A percentile compares a stretch with the other conserved stretches of the same genome.
Evolutionary conservation across 768 basidiomycete genomes (phyloP).

Genomic region (Amylocystis lapponica): DNA sequence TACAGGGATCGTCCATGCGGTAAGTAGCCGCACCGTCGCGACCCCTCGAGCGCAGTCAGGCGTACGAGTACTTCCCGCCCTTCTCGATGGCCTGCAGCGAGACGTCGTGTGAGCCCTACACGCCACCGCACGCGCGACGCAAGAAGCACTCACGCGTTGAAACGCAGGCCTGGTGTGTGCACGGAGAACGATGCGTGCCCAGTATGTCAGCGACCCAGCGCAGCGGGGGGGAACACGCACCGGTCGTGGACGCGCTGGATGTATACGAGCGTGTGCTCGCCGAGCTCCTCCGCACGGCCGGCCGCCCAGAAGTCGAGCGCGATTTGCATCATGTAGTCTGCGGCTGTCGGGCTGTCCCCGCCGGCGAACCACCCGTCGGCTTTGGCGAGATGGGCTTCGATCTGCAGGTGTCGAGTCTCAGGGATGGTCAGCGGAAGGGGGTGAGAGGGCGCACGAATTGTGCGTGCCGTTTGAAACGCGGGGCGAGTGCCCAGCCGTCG

Average conservation of each 20-base stretch:
- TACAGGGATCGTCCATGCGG: too few species aligned
- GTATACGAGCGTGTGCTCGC: conserved; percentile 32
- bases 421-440: not conserved
- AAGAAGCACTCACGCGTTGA: conserved; percentile 9
- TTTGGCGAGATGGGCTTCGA: conserved; percentile 33
- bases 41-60: not conserved
- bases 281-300: conserved; percentile 16
- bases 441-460: conserved; percentile 16
- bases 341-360: conserved; percentile 33
- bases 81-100: conserved; percentile 17
- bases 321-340: conserved; percentile 43
- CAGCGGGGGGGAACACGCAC: conserved; percentile 16
- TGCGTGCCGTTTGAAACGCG: conserved; percentile 22
- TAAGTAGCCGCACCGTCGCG: too few species aligned
- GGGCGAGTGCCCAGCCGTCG: conserved; percentile 14
- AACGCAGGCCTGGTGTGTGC: conserved; percentile 10
- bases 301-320: conserved; percentile 25
- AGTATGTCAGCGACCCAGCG: conserved; percentile 25
- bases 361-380: conserved; percentile 28
- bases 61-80: conserved; percentile 29
- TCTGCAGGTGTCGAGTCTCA: conserved; percentile 18
- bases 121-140: not conserved
- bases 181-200: too few species aligned
- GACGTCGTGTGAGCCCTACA: not conserved
- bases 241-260: conserved; percentile 32